Percentiles rank a stretch among this genome's conserved stretches.
These are phyloP conservation scores for Rhodotorula taiwanensis DNA, from an alignment of 768 basidiomycete genomes.

Conservation along the genomic window DNA sequence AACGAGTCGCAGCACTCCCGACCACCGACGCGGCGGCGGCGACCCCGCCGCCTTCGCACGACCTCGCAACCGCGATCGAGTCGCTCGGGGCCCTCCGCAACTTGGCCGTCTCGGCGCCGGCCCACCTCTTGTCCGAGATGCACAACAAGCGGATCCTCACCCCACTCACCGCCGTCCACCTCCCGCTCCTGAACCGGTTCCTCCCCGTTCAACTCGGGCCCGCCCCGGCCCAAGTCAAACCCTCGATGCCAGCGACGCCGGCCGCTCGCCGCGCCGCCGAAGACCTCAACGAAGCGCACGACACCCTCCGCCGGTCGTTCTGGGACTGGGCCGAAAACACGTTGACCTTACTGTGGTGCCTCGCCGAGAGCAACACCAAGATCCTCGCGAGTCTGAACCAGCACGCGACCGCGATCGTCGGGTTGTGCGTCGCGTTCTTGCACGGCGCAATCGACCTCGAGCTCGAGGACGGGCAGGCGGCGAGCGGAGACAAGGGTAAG, in stretches of 20 bases:
- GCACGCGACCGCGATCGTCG: conserved; percentile 16
- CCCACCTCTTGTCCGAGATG: conserved; percentile 36
- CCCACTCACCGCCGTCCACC: conserved; percentile 26
- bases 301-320: conserved; percentile 10
- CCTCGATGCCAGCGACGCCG: background rate
- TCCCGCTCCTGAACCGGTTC: conserved; percentile 28
- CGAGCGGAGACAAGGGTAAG: conserved; percentile 8
- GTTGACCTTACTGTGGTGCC: conserved; percentile 29
- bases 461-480: too few relatives aligned
- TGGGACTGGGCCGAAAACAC: conserved; percentile 38
- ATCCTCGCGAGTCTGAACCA: conserved; percentile 30
- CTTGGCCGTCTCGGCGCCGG: conserved; percentile 31
- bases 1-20: conserved; percentile 21
- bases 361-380: conserved; percentile 37
- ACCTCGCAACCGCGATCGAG: conserved; percentile 27
- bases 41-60: conserved; percentile 12
- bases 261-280: background rate
- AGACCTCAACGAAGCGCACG: conserved; percentile 5
- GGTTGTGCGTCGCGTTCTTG: conserved; percentile 18
- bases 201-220: conserved; percentile 23
- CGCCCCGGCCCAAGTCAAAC: background rate
- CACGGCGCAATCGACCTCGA: background rate
- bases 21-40: background rate
- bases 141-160: conserved; percentile 38
- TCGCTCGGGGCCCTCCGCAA: conserved; percentile 34